Evolutionary conservation across 805 yeast genomes (phyloP), one percentile per base, ranked within the genome.

Genomic region (Nakazawaea anatomiae): DNA sequence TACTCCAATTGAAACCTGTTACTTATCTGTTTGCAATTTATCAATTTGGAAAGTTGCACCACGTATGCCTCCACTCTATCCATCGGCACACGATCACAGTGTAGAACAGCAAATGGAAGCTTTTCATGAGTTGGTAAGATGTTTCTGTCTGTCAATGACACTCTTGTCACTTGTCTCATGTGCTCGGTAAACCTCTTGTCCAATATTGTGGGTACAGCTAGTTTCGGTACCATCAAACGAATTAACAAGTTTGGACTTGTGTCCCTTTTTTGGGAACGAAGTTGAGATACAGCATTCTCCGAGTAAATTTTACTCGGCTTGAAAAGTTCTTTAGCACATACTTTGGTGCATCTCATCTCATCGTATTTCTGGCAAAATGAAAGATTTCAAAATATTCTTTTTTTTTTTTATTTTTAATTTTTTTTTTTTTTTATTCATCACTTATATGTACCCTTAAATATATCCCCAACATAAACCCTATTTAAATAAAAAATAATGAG

Each of bases 181-280:
- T 27, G 35, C 28, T 45, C 28, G 10, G 12, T 12, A 28, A 38
- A 45, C 7, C 35, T 38, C 10, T 38, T n/a, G 14, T 38, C 43
- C 9, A 39, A n/a, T 14, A 46, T 28, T 6, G 30, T 38, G n/a
- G 42, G 39, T 29, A 14, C n/a, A 7, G 43, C 18, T 14, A 46
- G n/a, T 30, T 39, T 46, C 30, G 48, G 48, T 18, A 46, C 31
- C 48, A 46, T 46, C n/a, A 36, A 12, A 30, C 48, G 11, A 11
- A 38, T 38, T 8, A 38, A 12, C 14, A 38, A 38, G 40, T 38
- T 38, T 6, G 43, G 43, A 10, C 25, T 18, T 18, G 25, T 18
- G 25, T 39, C 27, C 41, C 41, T 39, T 39, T 18, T 18, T 2
- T 18, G 25, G 25, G 25, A 18, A 18, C 25, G 38, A 12, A 11